Conservation (phyloP, 2,329 filamentous ascomycete genomes). For the Tolypocladium tropicale region DNA sequence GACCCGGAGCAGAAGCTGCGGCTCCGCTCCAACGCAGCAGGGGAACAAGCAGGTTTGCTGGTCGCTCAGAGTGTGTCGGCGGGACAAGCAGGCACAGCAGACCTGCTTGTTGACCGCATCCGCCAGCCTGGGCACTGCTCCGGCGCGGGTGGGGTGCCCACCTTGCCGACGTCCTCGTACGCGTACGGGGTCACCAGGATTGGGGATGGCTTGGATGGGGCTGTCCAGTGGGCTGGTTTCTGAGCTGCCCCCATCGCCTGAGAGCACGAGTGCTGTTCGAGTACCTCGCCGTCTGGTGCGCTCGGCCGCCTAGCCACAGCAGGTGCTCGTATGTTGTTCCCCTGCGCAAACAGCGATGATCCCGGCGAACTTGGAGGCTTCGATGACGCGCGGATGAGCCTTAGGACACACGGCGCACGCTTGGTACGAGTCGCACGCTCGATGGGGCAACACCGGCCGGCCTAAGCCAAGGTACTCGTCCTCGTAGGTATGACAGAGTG, state of each 20-base stretch:
- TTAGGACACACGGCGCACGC: neutral
- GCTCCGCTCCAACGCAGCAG: neutral
- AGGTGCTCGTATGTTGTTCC: neutral
- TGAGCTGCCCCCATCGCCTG: too few species aligned
- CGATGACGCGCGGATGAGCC: neutral
- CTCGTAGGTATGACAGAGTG: neutral
- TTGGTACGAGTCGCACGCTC: neutral
- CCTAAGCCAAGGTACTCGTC: too few species aligned
- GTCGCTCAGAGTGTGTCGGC: neutral
- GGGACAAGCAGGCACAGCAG: neutral
- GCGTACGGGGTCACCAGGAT: neutral
- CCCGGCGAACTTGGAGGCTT: neutral
- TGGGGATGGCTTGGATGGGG: neutral
- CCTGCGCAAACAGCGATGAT: neutral
- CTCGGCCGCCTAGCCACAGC: too few species aligned
- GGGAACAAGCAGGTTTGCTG: neutral
- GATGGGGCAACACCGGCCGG: neutral
- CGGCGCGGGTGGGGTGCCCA: neutral
- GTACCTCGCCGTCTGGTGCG: too few species aligned
- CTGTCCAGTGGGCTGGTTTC: neutral
- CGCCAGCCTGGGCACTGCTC: neutral
- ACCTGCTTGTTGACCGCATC: neutral
- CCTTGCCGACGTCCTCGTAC: neutral
- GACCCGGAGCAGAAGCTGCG: constrained; percentile 4
- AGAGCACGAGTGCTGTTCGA: too few species aligned